Base-by-base conservation (phyloP, 1,284 basidiomycete genomes). In the Tylopilus orsonianus region DNA sequence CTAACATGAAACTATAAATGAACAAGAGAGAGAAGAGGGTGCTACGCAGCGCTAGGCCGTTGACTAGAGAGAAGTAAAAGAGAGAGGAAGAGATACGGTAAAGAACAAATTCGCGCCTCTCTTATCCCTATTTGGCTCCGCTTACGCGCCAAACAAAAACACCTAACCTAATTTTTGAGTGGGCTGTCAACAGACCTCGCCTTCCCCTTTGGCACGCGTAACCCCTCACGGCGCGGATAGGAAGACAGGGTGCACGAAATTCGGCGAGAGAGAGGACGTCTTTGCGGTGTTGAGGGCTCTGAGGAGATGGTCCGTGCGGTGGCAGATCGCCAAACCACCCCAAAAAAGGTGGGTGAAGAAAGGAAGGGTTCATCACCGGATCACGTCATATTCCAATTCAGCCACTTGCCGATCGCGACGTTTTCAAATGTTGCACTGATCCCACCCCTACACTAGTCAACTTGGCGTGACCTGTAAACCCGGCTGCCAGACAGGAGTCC, bases 101-200 rank as follows among this genome's bases (percentile, higher is more conserved):
- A 54, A 50, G 58, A 62, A 54, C 55, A 61, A 69, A 65, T 70
- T 68, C 56, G 64, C 61, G 61, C 56, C 55, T 56, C 65, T 75
- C 75, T 77, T 77, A 77, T 76, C 72, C 71, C 63, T 75, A 75
- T 74, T 73, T 75, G 71, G 73, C 69, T 66, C 65, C 66, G 67
- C 65, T 70, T 66, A 69, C 54, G 65, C 62, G 65, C 67, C 68
- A 70, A 66, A 66, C 67, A 66, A 69, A 62, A 69, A 56, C 55
- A 65, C 37, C 48, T 66, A 52, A 66, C 65, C 64, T 61, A 63
- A 68, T 66, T 55, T 46, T 40, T 51, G 32, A 26, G 37, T 2
- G 9, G 22, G 39, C 49, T 41, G 51, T 16, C 48, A 57, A 48
- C 58, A 4, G 40, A 44, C 33, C 26, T 9, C 14, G 35, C 41